These are phyloP conservation scores for Hura crepitans DNA, from an alignment of 441 rosid genomes.

Conservation along the genomic window DNA sequence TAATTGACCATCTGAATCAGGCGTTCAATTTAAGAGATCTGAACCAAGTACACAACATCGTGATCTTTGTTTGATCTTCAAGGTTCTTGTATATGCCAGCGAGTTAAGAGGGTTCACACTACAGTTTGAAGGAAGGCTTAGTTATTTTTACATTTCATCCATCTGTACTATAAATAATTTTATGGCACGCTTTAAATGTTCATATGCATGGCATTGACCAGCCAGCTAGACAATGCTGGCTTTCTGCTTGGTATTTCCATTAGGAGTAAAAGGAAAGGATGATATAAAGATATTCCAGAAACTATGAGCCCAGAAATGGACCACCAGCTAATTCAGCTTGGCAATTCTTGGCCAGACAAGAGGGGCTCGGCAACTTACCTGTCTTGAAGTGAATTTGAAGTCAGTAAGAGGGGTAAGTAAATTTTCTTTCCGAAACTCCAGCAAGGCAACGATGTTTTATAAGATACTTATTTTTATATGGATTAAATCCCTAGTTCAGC, in stretches of 20 bases:
- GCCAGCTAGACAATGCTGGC: constrained; percentile 8
- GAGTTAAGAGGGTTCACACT: neutral
- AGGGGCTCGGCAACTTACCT: neutral
- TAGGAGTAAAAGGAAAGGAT: neutral
- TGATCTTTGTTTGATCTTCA: neutral
- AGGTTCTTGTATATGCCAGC: neutral
- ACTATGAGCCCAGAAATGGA: neutral
- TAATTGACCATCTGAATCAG: too few relatives aligned
- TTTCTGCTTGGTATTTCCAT: neutral
- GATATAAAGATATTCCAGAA: neutral
- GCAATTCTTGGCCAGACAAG: neutral
- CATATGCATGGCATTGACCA: neutral
- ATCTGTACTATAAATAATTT: too few relatives aligned
- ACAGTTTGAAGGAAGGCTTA: too few relatives aligned
- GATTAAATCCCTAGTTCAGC: neutral
- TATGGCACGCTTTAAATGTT: neutral
- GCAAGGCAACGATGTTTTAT: neutral
- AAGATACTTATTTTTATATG: neutral
- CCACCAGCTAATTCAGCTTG: neutral
- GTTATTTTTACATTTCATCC: too few relatives aligned
- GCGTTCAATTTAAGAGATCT: neutral
- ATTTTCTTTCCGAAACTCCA: neutral
- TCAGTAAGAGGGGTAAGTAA: neutral
- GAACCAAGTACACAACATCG: neutral
- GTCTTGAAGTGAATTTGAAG: neutral